Evolutionary conservation across 1,139 yeast species (phyloP), one percentile per base, ranked within the genome.

Genomic region (Candida sp.): DNA sequence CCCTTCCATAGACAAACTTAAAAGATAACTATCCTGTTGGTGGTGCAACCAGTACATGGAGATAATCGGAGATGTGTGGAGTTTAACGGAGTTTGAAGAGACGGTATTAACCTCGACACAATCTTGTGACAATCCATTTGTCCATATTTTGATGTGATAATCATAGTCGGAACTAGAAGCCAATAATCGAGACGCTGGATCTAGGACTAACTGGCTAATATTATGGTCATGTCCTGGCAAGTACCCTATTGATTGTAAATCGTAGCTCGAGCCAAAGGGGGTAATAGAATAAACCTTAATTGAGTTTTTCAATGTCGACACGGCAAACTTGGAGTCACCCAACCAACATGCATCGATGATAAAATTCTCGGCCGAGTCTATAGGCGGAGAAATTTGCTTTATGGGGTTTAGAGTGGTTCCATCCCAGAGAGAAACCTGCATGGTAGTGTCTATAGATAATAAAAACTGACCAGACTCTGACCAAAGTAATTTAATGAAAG

Each of bases 131-230:
- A 81, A 75, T 21, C 77, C 75, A 27, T 87, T 82, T 53, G 74
- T 77, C 96, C 96, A 90, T 12, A 89, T 69, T 52, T 88, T 77
- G 8, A 89, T 72, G 0, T 77, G 67, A 45, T 79, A 76, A 57
- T 90, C 97, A 35, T 50, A 56, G 57, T 87, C 96, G 2, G 95
- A 82, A 11, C 87, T 82, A 1, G 91, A 81, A 1, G 89, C 82
- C 37, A 90, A 68, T 35, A 84, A 60, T 49, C 78, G 80, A 4
- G 77, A 66, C 2, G 61, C 58, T 2, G 60, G 50, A 52, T 84
- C 81, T 58, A 84, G 87, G 35, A 66, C 63, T n/a, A 87, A 67
- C 4, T 67, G 66, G n/a, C 87, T 74, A 11, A 87, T 75, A 1
- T 81, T 70, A 42, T 80, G 78, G 9, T 76, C 70, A 56, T 89